Base-by-base conservation (phyloP, 257 asterid genomes). In the Scutellaria minor region DNA sequence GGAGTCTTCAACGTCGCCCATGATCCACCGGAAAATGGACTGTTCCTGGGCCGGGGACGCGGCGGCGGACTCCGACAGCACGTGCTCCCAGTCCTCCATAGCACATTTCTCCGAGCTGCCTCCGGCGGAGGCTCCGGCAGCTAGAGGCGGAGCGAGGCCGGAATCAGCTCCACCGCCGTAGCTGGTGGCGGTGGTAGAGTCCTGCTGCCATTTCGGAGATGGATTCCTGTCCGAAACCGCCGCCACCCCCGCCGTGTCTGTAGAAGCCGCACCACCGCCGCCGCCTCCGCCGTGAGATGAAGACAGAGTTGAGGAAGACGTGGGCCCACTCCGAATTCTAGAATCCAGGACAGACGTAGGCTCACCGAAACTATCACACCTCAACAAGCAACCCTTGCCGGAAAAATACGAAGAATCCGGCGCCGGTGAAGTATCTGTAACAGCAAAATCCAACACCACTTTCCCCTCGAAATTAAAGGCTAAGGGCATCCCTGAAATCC, bases 51-150 rank as follows among this genome's bases (percentile, higher is more conserved):
- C 66, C 0, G 96, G 90, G 0, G 92, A 87, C 10, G 78, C 92
- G 6, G 86, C 85, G 14, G 79, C 87, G 1, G 92, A 74, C 9
- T 83, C 96, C 22, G 98, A 86, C 68, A 93, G 64, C 11, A 89
- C 93, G 67, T 86, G 75, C 69, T 91, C 98, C 98, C 98, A 93
- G 52, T 89, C 96, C 73, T 93, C 97, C 84, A 85, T 77, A 9
- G 80, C 85, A 70, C 85, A 85, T 76, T 84, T 86, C 75, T 85
- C 91, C 50, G 82, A 67, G 45, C 55, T 68, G 3, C 66, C 83
- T 0, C 72, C 71, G 50, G 46, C 63, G 70, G 74, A 11, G 66
- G 69, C 51, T 50, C 77, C 84, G 80, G 83, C 75, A 81, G 77
- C 85, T 11, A 86, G 80, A 57, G 79, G 64, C 56, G 83, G 86